Conservation (phyloP, 352 stramenopile genomes). For the Bremia lactucae region DNA sequence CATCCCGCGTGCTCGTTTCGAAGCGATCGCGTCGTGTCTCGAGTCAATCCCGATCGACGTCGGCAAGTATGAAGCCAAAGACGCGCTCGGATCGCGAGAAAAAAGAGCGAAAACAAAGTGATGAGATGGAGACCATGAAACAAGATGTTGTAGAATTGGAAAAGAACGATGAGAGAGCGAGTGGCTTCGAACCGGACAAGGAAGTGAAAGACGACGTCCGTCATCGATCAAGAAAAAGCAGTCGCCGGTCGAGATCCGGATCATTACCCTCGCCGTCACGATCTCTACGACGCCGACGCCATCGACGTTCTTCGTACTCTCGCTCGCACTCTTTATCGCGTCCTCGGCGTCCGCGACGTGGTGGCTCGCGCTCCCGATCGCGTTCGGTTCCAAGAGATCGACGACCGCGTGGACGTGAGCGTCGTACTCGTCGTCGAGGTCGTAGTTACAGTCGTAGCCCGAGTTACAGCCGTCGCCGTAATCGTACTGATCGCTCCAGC, state of each 20-base stretch:
- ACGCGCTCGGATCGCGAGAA: background rate
- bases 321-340: constrained; percentile 38
- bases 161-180: constrained; percentile 7
- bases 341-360: constrained; percentile 25
- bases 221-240: constrained; percentile 29
- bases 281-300: constrained; percentile 40
- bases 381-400: constrained; percentile 15
- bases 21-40: constrained; percentile 16
- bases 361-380: constrained; percentile 43
- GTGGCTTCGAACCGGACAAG: constrained; percentile 6
- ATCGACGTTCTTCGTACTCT: constrained; percentile 28
- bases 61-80: constrained; percentile 9
- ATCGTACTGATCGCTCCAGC: constrained; percentile 33
- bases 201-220: constrained; percentile 13
- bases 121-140: constrained; percentile 6
- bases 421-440: constrained; percentile 24
- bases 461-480: constrained; percentile 38
- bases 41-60: constrained; percentile 14
- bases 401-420: constrained; percentile 20
- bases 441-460: constrained; percentile 29
- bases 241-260: constrained; percentile 37
- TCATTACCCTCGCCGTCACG: constrained; percentile 42
- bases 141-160: constrained; percentile 9
- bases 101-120: constrained; percentile 5
- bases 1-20: constrained; percentile 4